These are phyloP conservation scores for Neocatenulostroma microsporum DNA, from an alignment of 2,329 filamentous ascomycete genomes.

Conservation along the genomic window DNA sequence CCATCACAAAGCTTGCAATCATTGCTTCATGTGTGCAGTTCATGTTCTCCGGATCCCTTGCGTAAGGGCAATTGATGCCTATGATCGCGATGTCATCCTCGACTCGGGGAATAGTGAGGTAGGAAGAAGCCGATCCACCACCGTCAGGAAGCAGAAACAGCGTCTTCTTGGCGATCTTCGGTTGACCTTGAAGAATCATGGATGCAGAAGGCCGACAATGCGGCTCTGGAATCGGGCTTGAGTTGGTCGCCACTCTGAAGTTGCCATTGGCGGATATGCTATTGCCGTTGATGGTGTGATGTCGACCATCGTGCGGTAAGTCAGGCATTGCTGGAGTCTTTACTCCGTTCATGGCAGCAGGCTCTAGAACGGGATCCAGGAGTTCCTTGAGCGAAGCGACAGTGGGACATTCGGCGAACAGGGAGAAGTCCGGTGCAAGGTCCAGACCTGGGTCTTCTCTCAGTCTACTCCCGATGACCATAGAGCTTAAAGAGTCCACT, in stretches of 20 bases:
- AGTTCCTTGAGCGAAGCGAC: constrained; percentile 2
- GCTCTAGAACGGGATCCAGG: too few relatives aligned
- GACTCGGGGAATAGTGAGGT: constrained; percentile 36
- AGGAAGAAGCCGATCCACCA: constrained; percentile 41
- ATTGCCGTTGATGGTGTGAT: too few relatives aligned
- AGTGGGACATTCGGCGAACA: constrained; percentile 3
- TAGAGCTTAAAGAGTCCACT: constrained; percentile 23
- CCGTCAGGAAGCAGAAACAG: constrained; percentile 39
- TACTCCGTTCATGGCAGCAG: too few relatives aligned
- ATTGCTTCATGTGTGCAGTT: constrained; percentile 9
- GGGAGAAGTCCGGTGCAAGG: neutral
- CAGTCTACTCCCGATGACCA: constrained; percentile 19
- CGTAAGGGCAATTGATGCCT: constrained; percentile 42
- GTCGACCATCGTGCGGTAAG: too few relatives aligned
- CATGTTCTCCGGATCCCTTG: constrained; percentile 7
- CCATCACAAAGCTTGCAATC: constrained; percentile 16
- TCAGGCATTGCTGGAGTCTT: too few relatives aligned
- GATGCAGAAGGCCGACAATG: too few relatives aligned
- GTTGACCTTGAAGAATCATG: constrained; percentile 28
- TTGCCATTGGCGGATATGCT: too few relatives aligned
- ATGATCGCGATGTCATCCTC: constrained; percentile 32
- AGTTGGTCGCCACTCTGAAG: too few relatives aligned
- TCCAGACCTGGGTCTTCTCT: constrained; percentile 20
- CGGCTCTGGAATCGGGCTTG: too few relatives aligned
- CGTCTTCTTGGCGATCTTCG: constrained; percentile 10